Conservation (phyloP, 129 eudicot genomes). For the Arctium minus region DNA sequence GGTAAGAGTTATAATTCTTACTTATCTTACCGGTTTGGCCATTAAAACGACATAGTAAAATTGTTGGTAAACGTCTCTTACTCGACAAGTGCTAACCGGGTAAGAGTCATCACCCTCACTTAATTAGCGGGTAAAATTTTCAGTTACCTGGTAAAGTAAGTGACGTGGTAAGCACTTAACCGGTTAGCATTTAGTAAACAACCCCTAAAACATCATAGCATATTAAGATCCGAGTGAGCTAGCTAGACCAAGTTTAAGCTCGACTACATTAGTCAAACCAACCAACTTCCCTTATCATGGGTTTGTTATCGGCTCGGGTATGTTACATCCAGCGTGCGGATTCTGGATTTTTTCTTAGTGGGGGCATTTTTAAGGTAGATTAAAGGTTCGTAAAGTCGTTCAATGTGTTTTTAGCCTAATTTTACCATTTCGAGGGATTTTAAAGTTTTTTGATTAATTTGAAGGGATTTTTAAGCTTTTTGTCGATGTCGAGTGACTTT, state of each 20-base stretch:
- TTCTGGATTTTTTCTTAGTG: no score
- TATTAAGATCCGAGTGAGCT: background rate
- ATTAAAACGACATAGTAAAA: no score
- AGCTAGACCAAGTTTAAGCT: background rate
- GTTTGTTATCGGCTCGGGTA: background rate
- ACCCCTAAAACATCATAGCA: background rate
- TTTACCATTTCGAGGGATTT: no score
- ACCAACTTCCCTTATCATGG: background rate
- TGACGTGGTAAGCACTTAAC: background rate
- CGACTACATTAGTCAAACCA: background rate
- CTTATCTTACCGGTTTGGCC: no score
- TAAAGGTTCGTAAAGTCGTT: no score
- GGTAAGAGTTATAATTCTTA: background rate
- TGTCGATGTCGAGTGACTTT: no score
- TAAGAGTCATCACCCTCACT: background rate
- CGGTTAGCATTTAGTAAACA: background rate
- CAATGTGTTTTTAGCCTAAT: no score
- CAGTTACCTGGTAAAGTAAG: background rate
- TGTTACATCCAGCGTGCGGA: background rate
- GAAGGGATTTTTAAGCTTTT: no score
- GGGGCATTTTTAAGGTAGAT: no score
- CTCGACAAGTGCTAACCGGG: background rate
- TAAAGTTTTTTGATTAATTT: no score
- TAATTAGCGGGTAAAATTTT: background rate
- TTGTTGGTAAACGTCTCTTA: background rate